A percentile compares a stretch with the other conserved stretches of the same genome.
Evolutionary conservation across 192 early-diverging fungal species (phyloP).

Genomic region (Linnemannia exigua): DNA sequence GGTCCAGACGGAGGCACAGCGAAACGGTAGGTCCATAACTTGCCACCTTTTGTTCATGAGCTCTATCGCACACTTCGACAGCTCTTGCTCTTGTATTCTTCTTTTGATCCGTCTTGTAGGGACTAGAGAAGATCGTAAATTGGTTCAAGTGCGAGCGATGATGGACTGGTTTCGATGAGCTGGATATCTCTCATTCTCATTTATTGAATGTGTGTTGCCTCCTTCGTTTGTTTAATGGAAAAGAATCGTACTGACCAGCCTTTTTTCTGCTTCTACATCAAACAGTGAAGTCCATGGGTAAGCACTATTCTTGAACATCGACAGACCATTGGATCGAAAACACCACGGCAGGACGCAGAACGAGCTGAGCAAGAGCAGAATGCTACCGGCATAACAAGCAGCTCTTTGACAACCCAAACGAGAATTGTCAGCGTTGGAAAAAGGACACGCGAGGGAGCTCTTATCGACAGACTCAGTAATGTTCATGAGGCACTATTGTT

Average conservation of each 20-base stretch:
- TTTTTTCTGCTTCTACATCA: background rate
- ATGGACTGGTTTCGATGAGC: background rate
- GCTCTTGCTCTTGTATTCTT: background rate
- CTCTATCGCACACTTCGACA: background rate
- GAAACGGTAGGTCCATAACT: slow-evolving; percentile 44
- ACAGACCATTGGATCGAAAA: background rate
- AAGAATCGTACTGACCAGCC: background rate
- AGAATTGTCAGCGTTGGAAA: background rate
- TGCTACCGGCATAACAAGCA: background rate
- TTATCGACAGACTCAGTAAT: slow-evolving; percentile 42
- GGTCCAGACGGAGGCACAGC: slow-evolving; percentile 40
- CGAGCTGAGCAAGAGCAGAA: background rate
- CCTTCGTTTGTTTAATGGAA: background rate
- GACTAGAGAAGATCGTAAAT: background rate
- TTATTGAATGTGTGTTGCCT: background rate
- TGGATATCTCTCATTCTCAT: background rate
- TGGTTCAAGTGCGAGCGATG: background rate
- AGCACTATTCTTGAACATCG: slow-evolving; percentile 17
- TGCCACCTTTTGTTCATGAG: background rate
- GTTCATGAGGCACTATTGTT: slow-evolving; percentile 25
- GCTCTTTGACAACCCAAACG: background rate
- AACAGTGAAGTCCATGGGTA: slow-evolving; percentile 59
- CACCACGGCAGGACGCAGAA: background rate
- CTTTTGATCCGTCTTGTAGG: slow-evolving; percentile 1
- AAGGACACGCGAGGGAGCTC: slow-evolving; percentile 5